Conservation (phyloP, 129 eudicot species). For the carrot (Daucus carota) region DH1_v3.0 NC_030387.2:19988001-19988500, state of each 20-base stretch:
- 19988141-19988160: conserved; percentile 32
- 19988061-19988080: conserved; percentile 58
- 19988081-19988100: conserved; percentile 80
- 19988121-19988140: conserved; percentile 44
- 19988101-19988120: conserved; percentile 47
- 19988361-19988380: conserved; percentile 53
- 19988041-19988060: conserved; percentile 33
- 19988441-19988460: conserved; percentile 68
- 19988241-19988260: conserved; percentile 38
- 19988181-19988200: conserved; percentile 60
- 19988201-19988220: conserved; percentile 71
- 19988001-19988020: conserved; percentile 47
- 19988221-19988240: conserved; percentile 43
- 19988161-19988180: conserved; percentile 61
- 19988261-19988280: conserved; percentile 30
- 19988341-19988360: conserved; percentile 38
- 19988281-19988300: conserved; percentile 52
- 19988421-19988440: conserved; percentile 30
- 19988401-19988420: conserved; percentile 40
- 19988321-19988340: conserved; percentile 49
- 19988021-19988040: conserved; percentile 47
- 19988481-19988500: conserved; percentile 53
- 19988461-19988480: conserved; percentile 50
- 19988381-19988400: conserved; percentile 58
- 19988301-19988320: conserved; percentile 71